phyloP scores from a whole-genome alignment of 352 stramenopile genomes.

The Phytophthora pseudosyringae region DNA sequence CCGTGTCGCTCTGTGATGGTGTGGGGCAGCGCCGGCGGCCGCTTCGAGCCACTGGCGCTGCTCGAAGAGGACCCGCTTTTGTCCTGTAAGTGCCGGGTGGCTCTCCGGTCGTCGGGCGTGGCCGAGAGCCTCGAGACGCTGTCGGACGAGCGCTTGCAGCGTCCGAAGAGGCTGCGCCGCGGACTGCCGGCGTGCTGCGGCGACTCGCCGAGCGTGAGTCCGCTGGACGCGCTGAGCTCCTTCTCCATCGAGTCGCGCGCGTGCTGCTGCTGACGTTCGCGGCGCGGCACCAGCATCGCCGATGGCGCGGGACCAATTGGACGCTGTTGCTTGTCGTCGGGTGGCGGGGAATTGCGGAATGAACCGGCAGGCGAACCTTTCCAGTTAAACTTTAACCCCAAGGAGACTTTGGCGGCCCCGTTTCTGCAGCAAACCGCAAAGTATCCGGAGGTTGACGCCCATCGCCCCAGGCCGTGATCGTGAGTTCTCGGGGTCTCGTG shows the following conservation, averaged over 20 bases:
- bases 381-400: no score
- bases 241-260: conserved; percentile 33
- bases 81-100: conserved; percentile 13
- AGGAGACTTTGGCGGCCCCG: background rate
- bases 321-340: conserved; percentile 2
- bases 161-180: conserved; percentile 29
- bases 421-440: conserved; percentile 15
- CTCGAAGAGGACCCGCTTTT: conserved; percentile 12
- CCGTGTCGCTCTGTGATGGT: conserved; percentile 81
- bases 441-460: conserved; percentile 23
- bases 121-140: conserved; percentile 12
- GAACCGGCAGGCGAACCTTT: conserved; percentile 3
- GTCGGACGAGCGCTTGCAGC: conserved; percentile 24
- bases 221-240: conserved; percentile 33
- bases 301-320: background rate
- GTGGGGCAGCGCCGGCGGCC: conserved; percentile 57
- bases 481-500: background rate
- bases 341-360: conserved; percentile 25
- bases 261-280: background rate
- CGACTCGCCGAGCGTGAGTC: conserved; percentile 31
- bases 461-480: conserved; percentile 17
- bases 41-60: background rate
- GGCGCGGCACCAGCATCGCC: no score
- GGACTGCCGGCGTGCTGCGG: conserved; percentile 25
- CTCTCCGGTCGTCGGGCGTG: conserved; percentile 7